Evolutionary conservation across 768 basidiomycete genomes (phyloP).

Genomic region (Termitomyces sp.): DNA sequence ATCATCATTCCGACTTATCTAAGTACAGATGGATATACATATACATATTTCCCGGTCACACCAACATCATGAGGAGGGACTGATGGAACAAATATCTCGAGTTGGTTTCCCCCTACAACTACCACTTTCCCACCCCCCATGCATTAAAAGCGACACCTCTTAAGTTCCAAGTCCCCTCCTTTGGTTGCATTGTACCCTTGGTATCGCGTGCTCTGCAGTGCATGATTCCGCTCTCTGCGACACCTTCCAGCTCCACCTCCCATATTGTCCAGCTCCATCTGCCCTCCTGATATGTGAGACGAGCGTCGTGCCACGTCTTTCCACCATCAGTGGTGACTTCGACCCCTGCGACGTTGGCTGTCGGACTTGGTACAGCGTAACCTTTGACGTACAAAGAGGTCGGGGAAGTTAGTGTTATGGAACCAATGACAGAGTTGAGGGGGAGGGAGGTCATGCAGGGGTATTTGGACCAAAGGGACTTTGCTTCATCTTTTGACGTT

Average conservation of each 20-base stretch:
- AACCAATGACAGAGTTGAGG: slow-evolving; percentile 57
- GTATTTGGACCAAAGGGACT: slow-evolving; percentile 43
- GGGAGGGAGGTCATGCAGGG: slow-evolving; percentile 55
- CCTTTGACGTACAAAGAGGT: slow-evolving; percentile 42
- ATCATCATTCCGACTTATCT: neutral
- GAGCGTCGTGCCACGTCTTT: slow-evolving; percentile 40
- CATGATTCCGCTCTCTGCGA: slow-evolving; percentile 27
- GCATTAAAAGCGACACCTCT: slow-evolving; percentile 57
- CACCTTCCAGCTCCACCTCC: slow-evolving; percentile 42
- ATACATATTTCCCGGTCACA: too few species aligned
- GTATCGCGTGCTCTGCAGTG: slow-evolving; percentile 49
- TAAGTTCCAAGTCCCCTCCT: slow-evolving; percentile 55
- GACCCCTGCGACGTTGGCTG: slow-evolving; percentile 39
- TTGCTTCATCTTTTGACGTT: slow-evolving; percentile 39
- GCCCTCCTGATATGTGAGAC: slow-evolving; percentile 54
- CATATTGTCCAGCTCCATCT: slow-evolving; percentile 74
- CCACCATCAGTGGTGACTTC: slow-evolving; percentile 51
- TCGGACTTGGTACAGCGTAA: slow-evolving; percentile 46
- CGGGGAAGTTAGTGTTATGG: slow-evolving; percentile 24
- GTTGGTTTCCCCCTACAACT: neutral
- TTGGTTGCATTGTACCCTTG: slow-evolving; percentile 41
- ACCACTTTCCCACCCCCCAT: slow-evolving; percentile 28
- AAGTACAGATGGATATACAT: neutral
- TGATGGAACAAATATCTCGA: neutral
- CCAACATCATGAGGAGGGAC: too few species aligned